These are phyloP conservation scores for Plasmodium berghei DNA, from an alignment of 169 alveolate species.

Conservation along the genomic window DNA sequence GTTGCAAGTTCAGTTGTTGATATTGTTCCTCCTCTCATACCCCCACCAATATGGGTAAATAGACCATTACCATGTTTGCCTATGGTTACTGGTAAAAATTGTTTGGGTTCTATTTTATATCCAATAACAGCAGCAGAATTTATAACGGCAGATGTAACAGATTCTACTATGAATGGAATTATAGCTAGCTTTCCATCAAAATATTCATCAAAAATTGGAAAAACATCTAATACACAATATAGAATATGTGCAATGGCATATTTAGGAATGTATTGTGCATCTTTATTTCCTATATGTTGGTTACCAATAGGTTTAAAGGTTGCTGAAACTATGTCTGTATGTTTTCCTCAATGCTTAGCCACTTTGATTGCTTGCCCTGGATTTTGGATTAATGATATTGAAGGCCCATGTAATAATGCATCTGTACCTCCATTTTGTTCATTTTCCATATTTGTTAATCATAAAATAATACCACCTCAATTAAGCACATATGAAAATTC, in stretches of 20 bases:
- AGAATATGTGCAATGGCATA: conserved; percentile 87
- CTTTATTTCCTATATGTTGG: conserved; percentile 89
- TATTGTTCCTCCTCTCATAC: conserved; percentile 88
- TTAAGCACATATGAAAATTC: conserved; percentile 86
- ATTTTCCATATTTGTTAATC: conserved; percentile 86
- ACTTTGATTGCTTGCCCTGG: conserved; percentile 91
- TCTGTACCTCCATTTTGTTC: conserved; percentile 91
- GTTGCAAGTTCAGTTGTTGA: conserved; percentile 85
- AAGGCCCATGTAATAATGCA: conserved; percentile 82
- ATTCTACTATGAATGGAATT: conserved; percentile 88
- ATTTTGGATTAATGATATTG: conserved; percentile 88
- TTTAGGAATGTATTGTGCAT: conserved; percentile 90
- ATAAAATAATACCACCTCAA: conserved; percentile 88
- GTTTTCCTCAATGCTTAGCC: conserved; percentile 90
- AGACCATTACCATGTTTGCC: conserved; percentile 91
- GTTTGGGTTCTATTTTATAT: conserved; percentile 88
- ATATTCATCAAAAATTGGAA: conserved; percentile 89
- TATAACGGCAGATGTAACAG: conserved; percentile 87
- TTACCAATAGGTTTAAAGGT: conserved; percentile 83
- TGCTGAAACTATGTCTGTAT: conserved; percentile 55
- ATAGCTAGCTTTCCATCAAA: conserved; percentile 89
- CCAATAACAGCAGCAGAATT: conserved; percentile 90
- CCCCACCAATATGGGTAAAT: conserved; percentile 80
- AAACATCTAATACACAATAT: conserved; percentile 87
- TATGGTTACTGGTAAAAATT: conserved; percentile 89